Conservation (phyloP, 805 yeast genomes). For the Geotrichum ghanense region DNA sequence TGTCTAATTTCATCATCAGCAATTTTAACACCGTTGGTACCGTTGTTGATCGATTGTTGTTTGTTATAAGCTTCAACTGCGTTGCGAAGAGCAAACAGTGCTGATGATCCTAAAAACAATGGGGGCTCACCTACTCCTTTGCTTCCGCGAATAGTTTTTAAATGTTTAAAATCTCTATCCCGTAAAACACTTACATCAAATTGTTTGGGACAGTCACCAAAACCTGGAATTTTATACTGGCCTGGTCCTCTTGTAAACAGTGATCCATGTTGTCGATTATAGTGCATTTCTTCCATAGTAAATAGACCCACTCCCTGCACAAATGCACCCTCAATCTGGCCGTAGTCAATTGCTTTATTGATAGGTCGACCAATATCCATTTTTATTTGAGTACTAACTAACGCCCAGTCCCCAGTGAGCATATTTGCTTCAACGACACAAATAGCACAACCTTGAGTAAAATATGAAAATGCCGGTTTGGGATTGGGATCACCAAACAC, state of each 20-base stretch:
- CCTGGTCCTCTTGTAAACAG: slow-evolving; percentile 39
- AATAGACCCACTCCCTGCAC: slow-evolving; percentile 40
- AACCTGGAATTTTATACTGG: slow-evolving; percentile 39
- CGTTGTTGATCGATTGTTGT: slow-evolving; percentile 17
- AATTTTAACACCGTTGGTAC: slow-evolving; percentile 13
- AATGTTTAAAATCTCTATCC: slow-evolving; percentile 32
- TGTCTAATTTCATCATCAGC: slow-evolving; percentile 5
- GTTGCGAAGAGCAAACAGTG: slow-evolving; percentile 34
- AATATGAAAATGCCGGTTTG: slow-evolving; percentile 36
- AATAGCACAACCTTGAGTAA: slow-evolving; percentile 36
- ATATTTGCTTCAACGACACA: slow-evolving; percentile 35
- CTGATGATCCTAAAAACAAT: slow-evolving; percentile 33
- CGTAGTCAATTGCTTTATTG: slow-evolving; percentile 39
- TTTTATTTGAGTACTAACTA: slow-evolving; percentile 31
- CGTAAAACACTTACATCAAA: slow-evolving; percentile 33
- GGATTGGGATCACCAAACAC: slow-evolving; percentile 32
- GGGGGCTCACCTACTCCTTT: slow-evolving; percentile 44
- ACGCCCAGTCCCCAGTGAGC: slow-evolving; percentile 38
- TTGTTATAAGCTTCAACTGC: slow-evolving; percentile 30
- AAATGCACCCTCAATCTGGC: slow-evolving; percentile 41
- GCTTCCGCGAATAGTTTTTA: slow-evolving; percentile 33
- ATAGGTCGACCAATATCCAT: slow-evolving; percentile 40
- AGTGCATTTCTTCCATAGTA: slow-evolving; percentile 37
- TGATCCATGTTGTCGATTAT: slow-evolving; percentile 31
- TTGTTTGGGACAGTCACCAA: slow-evolving; percentile 35